These are phyloP conservation scores for Hypoxylon fuscum DNA, from an alignment of 495 filamentous ascomycete genomes.

Conservation along the genomic window DNA sequence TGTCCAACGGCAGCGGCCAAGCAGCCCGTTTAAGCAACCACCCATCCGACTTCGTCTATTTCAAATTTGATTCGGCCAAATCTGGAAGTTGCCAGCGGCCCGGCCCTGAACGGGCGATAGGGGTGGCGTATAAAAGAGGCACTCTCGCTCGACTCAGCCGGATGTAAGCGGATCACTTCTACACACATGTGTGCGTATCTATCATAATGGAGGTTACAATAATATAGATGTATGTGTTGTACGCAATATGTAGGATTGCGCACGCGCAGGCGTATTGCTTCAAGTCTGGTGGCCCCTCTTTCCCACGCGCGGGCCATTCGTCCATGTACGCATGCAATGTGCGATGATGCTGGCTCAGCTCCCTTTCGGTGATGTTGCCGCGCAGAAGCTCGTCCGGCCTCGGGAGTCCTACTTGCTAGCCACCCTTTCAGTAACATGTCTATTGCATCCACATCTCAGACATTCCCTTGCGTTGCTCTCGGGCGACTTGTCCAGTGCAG, in stretches of 20 bases:
- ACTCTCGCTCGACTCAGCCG: conserved; percentile 18
- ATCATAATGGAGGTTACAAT: conserved; percentile 11
- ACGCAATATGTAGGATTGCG: conserved; percentile 17
- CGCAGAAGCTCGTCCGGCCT: conserved; percentile 36
- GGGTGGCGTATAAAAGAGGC: neutral
- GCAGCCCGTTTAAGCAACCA: conserved; percentile 31
- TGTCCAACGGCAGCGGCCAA: conserved; percentile 14
- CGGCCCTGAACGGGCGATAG: conserved; percentile 11
- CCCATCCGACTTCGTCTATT: conserved; percentile 19
- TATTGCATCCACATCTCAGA: conserved; percentile 31
- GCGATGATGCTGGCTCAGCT: conserved; percentile 26
- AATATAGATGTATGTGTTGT: conserved; percentile 22
- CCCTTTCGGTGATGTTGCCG: conserved; percentile 36
- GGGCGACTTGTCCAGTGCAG: conserved; percentile 21
- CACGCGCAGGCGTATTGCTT: conserved; percentile 9
- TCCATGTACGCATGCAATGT: conserved; percentile 27
- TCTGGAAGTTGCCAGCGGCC: conserved; percentile 34
- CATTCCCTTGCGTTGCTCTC: conserved; percentile 27
- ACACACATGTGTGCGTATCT: conserved; percentile 6
- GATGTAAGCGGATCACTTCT: conserved; percentile 10
- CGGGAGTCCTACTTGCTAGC: conserved; percentile 32
- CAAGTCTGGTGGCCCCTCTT: conserved; percentile 17
- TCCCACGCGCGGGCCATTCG: conserved; percentile 20
- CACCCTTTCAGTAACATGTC: conserved; percentile 12
- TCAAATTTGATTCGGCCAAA: conserved; percentile 16